Base-by-base conservation (phyloP, 345 rosid genomes). In the Gossypium rotundifolium region DNA sequence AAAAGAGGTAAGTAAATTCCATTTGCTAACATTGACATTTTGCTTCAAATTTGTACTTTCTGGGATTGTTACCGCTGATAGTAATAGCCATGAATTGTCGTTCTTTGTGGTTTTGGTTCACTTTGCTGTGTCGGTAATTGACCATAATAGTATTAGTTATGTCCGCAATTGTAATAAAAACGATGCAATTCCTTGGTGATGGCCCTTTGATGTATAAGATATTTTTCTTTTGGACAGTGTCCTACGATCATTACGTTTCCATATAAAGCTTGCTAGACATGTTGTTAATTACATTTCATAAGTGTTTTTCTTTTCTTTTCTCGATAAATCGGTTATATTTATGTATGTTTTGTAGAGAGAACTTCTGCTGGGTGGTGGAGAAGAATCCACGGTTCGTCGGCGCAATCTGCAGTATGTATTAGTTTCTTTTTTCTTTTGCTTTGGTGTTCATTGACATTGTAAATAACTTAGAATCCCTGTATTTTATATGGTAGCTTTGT, bases 321-420 rank as follows among this genome's bases (percentile, higher is more conserved):
- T 11, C 9, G 25, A 18, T 18, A 45, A 2, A 52, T 22, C 46
- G 22, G 29, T 12, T 20, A 52, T 29, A 62, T 65, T 42, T 9
- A 65, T 66, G n/a, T 75, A 16, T 62, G 38, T 42, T 46, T 83
- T 80, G 71, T 73, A 93, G 97, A 94, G 97, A 85, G 90, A 92
- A 85, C 89, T 89, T 75, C 98, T 94, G 74, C 83, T 94, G 53
- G 98, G 98, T 44, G 95, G 98, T 16, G 98, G 98, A 70, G 91
- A 85, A 77, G 95, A 94, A 86, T 94, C 97, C 53, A 94, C 97
- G 6, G 83, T 85, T 72, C 93, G 92, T 55, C 82, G 97, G 75
- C 91, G 89, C 71, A 92, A 94, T 82, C 81, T 93, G 78, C 98
- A 94, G 97, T 94, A 87, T 72, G 93, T 83, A 22, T 64, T 60